A percentile compares a stretch with the other conserved stretches of the same genome.
Conservation (phyloP, 257 asterid genomes). For the Penstemon davidsonii region DNA sequence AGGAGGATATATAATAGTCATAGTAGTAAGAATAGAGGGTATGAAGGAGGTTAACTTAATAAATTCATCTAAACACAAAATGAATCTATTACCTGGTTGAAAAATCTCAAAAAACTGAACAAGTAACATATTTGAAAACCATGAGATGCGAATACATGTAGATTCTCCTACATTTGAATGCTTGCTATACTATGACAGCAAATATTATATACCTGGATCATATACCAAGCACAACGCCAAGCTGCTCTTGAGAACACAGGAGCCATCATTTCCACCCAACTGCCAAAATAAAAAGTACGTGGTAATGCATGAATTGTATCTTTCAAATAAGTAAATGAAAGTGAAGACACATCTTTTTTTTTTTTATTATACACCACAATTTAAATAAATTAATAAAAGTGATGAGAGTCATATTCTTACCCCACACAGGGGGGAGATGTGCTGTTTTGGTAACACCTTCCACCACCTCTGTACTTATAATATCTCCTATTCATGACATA, state of each 20-base stretch:
- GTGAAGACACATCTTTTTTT: background rate
- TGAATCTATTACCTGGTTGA: background rate
- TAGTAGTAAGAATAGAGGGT: background rate
- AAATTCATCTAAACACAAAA: too few relatives aligned
- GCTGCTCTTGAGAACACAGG: constrained; percentile 88
- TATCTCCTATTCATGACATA: constrained; percentile 52
- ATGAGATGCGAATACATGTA: too few relatives aligned
- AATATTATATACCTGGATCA: constrained; percentile 68
- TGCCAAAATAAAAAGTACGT: constrained; percentile 26
- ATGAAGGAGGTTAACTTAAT: background rate
- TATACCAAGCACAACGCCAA: constrained; percentile 91
- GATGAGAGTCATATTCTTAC: constrained; percentile 39
- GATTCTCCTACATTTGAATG: background rate
- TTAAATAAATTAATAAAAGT: background rate
- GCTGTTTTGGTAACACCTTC: constrained; percentile 58
- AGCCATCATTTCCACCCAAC: constrained; percentile 99
- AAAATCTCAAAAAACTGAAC: background rate
- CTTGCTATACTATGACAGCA: background rate
- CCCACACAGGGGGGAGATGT: constrained; percentile 89
- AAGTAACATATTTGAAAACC: background rate
- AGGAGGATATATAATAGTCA: background rate
- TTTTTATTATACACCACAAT: too few relatives aligned
- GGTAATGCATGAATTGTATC: background rate
- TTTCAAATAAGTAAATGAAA: background rate
- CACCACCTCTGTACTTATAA: constrained; percentile 50